Percentiles rank a stretch among this genome's conserved stretches.
Conservation (phyloP, 2,329 filamentous ascomycete species). For the Cephalotrichum gorgonifer region DNA sequence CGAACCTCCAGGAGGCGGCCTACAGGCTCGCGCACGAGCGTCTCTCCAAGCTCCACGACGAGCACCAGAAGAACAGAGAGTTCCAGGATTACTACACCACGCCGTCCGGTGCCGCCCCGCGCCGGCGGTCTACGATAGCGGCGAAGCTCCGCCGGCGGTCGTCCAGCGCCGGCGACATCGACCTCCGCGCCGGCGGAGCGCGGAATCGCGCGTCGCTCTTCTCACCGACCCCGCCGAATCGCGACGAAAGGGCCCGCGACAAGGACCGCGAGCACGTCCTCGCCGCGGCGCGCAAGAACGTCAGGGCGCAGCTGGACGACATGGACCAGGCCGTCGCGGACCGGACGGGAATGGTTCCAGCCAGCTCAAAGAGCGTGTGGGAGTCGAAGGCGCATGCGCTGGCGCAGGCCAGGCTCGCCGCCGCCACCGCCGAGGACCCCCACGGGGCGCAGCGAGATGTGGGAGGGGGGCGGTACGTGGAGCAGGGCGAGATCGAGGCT, state of each 20-base stretch:
- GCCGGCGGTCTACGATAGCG: slow-evolving; percentile 36
- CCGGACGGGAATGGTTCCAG: slow-evolving; percentile 64
- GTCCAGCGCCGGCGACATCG: slow-evolving; percentile 54
- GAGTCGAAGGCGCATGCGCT: slow-evolving; percentile 64
- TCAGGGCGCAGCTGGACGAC: slow-evolving; percentile 63
- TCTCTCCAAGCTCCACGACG: slow-evolving; percentile 67
- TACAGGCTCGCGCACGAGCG: slow-evolving; percentile 79
- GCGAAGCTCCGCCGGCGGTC: slow-evolving; percentile 51
- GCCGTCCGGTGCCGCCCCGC: slow-evolving; percentile 22
- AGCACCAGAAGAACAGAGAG: slow-evolving; percentile 50
- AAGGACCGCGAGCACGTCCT: slow-evolving; percentile 67
- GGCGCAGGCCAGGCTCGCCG: slow-evolving; percentile 51
- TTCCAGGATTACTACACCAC: slow-evolving; percentile 71
- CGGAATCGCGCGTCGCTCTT: slow-evolving; percentile 60
- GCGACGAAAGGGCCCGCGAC: slow-evolving; percentile 64
- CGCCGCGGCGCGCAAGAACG: slow-evolving; percentile 73
- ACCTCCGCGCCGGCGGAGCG: slow-evolving; percentile 46
- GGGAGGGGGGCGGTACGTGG: slow-evolving; percentile 72
- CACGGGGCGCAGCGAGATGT: slow-evolving; percentile 53
- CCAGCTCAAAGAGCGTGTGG: slow-evolving; percentile 64
- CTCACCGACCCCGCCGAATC: slow-evolving; percentile 53
- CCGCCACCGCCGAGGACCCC: slow-evolving; percentile 19
- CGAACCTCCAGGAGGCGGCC: slow-evolving; percentile 73
- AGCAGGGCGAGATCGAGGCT: slow-evolving; percentile 65
- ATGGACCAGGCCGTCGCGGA: slow-evolving; percentile 76